Base-by-base conservation (phyloP, 2,329 filamentous ascomycete genomes). In the Cordyceps cicadae region DNA sequence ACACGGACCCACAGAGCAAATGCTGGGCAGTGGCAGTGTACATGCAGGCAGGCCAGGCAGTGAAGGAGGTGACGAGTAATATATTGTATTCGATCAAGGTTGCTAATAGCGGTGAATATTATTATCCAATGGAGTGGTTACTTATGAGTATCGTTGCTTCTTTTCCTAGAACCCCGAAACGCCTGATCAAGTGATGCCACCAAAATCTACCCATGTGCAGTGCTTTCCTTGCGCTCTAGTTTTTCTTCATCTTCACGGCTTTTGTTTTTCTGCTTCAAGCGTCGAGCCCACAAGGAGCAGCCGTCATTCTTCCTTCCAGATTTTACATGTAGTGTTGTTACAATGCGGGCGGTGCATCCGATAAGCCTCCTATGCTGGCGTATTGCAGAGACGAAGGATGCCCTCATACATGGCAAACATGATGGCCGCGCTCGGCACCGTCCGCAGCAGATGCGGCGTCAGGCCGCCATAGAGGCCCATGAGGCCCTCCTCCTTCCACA, bases 351-450 rank as follows among this genome's bases (percentile, higher is more conserved):
- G 6, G 32, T 17, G 9, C 4, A 11, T 14, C 5, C 11, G 2
- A 8, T 9, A 32, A 12, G 1, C 50, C 9, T 11, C 5, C 66
- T 69, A 75, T 7, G 72, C 71, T 15, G 71, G 70, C 8, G 74
- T 74, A 62, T 77, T 68, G 62, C 80, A 77, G 6, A 81, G 66
- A 6, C 77, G 76, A 34, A 85, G 72, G 49, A 85, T 84, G 59
- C 77, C 80, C 69, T 85, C 82, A 69, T 85, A 96, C 79, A 94
- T 94, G 74, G 91, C 92, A 73, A 97, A 96, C 89, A 96, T 97
- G 72, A 97, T 96, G 66, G 90, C 92, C 8, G 93, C 92, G 67
- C 89, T 94, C 1, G 93, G 93, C 6, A 97, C 92, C 7, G 92
- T 92, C 63, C 92, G 83, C 74, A 97, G 84, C 68, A 97, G 84